phyloP scores from a whole-genome alignment of 768 basidiomycete species.

The Termitomyces sp. region DNA sequence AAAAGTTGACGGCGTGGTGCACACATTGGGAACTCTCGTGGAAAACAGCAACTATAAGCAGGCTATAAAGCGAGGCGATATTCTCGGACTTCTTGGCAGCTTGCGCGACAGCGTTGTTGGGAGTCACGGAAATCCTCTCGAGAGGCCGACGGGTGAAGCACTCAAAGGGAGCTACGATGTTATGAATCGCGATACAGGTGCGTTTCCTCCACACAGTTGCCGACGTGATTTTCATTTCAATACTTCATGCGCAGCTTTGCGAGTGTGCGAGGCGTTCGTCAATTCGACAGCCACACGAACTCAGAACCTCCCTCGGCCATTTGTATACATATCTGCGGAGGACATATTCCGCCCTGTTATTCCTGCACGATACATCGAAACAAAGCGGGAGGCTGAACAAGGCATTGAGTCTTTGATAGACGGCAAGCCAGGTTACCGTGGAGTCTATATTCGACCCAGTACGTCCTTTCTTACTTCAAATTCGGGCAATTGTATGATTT shows the following conservation, averaged over 20 bases:
- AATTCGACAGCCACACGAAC: slow-evolving; percentile 29
- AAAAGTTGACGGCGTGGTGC: slow-evolving; percentile 73
- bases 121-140: slow-evolving; percentile 55
- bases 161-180: slow-evolving; percentile 57
- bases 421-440: slow-evolving; percentile 44
- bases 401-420: slow-evolving; percentile 52
- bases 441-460: slow-evolving; percentile 89
- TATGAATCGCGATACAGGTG: slow-evolving; percentile 89
- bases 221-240: not conserved
- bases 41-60: slow-evolving; percentile 80
- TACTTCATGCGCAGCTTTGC: slow-evolving; percentile 41
- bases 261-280: slow-evolving; percentile 74
- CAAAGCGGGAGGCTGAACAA: slow-evolving; percentile 89
- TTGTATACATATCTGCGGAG: slow-evolving; percentile 94
- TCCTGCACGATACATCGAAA: slow-evolving; percentile 80
- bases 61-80: slow-evolving; percentile 53
- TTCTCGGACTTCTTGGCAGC: slow-evolving; percentile 43
- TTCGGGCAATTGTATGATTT: not conserved
- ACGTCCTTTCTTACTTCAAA: slow-evolving; percentile 22
- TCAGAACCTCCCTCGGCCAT: slow-evolving; percentile 46
- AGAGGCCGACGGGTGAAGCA: slow-evolving; percentile 27
- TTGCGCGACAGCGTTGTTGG: slow-evolving; percentile 30
- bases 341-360: slow-evolving; percentile 88
- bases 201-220: slow-evolving; percentile 17
- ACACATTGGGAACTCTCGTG: slow-evolving; percentile 88